These are phyloP conservation scores for Ocimum tenuiflorum DNA, from an alignment of 257 asterid genomes.

Conservation along the genomic window DNA sequence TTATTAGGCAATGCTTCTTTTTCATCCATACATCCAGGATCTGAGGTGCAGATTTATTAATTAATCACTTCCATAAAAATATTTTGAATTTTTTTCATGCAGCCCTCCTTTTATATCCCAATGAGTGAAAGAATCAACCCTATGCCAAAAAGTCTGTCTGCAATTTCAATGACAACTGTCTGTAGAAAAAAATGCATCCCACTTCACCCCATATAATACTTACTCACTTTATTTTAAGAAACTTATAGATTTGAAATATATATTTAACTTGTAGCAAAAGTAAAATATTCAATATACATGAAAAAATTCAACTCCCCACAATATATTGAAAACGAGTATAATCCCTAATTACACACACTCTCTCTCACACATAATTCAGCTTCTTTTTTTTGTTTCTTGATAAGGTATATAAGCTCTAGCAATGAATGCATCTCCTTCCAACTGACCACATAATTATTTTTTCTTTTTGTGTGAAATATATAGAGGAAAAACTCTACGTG, in stretches of 20 bases:
- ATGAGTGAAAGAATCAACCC: constrained; percentile 45
- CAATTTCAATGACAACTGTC: constrained; percentile 76
- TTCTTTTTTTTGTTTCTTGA: constrained; percentile 21
- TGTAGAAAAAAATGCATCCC: constrained; percentile 43
- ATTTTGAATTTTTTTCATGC: constrained; percentile 10
- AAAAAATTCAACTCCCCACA: constrained; percentile 27
- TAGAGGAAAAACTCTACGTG: not conserved
- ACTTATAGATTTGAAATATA: not conserved
- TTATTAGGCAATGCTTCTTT: not conserved
- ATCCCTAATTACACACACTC: too few species aligned
- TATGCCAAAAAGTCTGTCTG: constrained; percentile 33
- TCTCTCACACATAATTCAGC: constrained; percentile 19
- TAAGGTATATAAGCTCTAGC: constrained; percentile 55
- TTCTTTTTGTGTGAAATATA: constrained; percentile 16
- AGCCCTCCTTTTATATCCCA: constrained; percentile 23
- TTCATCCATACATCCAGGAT: constrained; percentile 8
- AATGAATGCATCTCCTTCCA: constrained; percentile 38
- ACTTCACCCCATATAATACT: constrained; percentile 25
- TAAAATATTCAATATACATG: constrained; percentile 20
- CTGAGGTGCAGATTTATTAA: constrained; percentile 9
- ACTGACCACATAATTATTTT: constrained; percentile 17
- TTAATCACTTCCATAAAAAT: not conserved
- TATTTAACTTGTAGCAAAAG: constrained; percentile 26
- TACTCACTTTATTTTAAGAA: not conserved
- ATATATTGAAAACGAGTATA: too few species aligned